A percentile compares a stretch with the other conserved stretches of the same genome.
Evolutionary conservation across 345 rosid species (phyloP).

Genomic region (Passiflora organensis): DNA sequence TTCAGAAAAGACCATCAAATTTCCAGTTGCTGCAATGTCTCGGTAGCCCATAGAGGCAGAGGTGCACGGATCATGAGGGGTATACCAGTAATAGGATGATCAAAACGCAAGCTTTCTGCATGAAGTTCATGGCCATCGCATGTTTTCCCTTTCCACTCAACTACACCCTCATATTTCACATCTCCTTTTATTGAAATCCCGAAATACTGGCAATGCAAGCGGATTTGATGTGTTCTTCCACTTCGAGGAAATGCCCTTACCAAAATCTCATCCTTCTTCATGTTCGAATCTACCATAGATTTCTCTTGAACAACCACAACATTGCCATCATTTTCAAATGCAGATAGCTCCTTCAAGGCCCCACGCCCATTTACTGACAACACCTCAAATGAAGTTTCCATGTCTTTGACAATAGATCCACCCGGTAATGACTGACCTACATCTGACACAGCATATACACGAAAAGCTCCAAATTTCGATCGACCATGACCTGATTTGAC

Average conservation of each 20-base stretch:
- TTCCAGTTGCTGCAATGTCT: slow-evolving; percentile 14
- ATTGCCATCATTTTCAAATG: slow-evolving; percentile 22
- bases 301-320: slow-evolving; percentile 43
- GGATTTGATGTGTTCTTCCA: slow-evolving; percentile 93
- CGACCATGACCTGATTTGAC: slow-evolving; percentile 88
- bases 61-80: slow-evolving; percentile 48
- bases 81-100: slow-evolving; percentile 60
- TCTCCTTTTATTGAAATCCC: slow-evolving; percentile 78
- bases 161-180: slow-evolving; percentile 79
- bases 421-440: slow-evolving; percentile 70
- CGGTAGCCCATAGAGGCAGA: slow-evolving; percentile 58
- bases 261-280: slow-evolving; percentile 46
- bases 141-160: slow-evolving; percentile 57
- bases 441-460: slow-evolving; percentile 71
- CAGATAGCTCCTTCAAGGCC: slow-evolving; percentile 17
- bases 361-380: slow-evolving; percentile 50
- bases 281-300: slow-evolving; percentile 23
- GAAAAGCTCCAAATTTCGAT: slow-evolving; percentile 89
- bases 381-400: slow-evolving; percentile 79
- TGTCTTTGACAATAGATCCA: slow-evolving; percentile 74
- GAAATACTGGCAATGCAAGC: slow-evolving; percentile 83
- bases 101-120: slow-evolving; percentile 73
- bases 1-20: not conserved
- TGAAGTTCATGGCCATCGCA: slow-evolving; percentile 71
- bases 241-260: slow-evolving; percentile 72